Evolutionary conservation across 2,329 filamentous ascomycete species (phyloP).

Genomic region (Penicillium corylophilum): DNA sequence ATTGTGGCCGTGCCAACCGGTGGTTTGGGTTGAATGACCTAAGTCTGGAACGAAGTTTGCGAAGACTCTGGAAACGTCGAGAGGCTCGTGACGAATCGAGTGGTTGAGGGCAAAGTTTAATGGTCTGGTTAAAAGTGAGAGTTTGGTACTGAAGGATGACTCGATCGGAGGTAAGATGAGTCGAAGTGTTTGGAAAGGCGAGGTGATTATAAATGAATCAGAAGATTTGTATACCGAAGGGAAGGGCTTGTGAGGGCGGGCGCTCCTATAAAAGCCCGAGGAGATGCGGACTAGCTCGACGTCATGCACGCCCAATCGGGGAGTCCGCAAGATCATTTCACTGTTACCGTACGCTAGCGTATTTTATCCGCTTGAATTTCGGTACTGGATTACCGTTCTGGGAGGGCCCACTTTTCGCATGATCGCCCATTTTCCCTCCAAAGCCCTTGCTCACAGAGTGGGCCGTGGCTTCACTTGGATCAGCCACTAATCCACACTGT

Average conservation of each 20-base stretch:
- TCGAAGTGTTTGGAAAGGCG: background rate
- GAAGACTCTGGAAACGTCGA: constrained; percentile 36
- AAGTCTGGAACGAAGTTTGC: constrained; percentile 8
- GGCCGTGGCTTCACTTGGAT: constrained; percentile 12
- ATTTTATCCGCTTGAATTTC: no score
- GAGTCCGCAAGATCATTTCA: background rate
- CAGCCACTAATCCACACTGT: constrained; percentile 12
- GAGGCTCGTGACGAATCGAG: constrained; percentile 17
- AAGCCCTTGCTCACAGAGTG: background rate
- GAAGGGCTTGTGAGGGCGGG: background rate
- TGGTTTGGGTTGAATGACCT: constrained; percentile 3
- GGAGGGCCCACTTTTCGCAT: background rate
- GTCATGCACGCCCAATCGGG: background rate
- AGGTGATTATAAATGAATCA: constrained; percentile 1
- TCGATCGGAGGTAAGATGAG: constrained; percentile 16
- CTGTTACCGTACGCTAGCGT: background rate
- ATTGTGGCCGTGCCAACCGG: constrained; percentile 19
- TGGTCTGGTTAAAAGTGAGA: constrained; percentile 1
- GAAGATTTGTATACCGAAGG: background rate
- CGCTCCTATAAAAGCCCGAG: no score
- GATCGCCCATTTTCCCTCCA: background rate
- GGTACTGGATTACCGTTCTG: no score
- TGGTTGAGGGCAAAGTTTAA: constrained; percentile 17
- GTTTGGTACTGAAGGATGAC: constrained; percentile 21
- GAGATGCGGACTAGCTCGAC: no score